phyloP scores from a whole-genome alignment of 768 basidiomycete genomes.

The Leccinum subgranulosum region DNA sequence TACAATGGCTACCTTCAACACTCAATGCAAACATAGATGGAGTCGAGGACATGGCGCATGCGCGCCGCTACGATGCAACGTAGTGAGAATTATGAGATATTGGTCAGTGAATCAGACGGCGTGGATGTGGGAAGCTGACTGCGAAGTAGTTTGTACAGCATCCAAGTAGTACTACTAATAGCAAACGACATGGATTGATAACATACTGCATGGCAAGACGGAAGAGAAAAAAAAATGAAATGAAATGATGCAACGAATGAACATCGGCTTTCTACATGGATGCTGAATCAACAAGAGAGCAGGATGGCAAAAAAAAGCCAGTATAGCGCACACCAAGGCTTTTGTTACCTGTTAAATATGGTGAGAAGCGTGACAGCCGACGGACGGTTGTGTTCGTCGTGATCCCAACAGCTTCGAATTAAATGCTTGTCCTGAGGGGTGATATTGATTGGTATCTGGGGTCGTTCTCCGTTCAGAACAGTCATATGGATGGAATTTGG shows the following conservation, averaged over 20 bases:
- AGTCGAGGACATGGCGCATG: too few relatives aligned
- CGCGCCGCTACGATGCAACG: neutral
- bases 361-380: constrained; percentile 5
- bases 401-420: constrained; percentile 20
- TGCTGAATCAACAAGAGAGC: too few relatives aligned
- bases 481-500: neutral
- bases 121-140: neutral
- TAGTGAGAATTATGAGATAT: neutral
- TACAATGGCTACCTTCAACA: too few relatives aligned
- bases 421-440: neutral
- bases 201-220: too few relatives aligned
- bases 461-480: constrained; percentile 10
- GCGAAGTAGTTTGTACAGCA: neutral
- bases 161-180: neutral
- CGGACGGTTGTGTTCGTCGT: constrained; percentile 16
- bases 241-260: too few relatives aligned
- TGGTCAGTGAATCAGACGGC: too few relatives aligned
- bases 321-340: neutral
- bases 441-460: constrained; percentile 11
- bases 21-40: too few relatives aligned
- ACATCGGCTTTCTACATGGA: too few relatives aligned
- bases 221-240: too few relatives aligned
- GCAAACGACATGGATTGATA: too few relatives aligned
- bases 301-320: too few relatives aligned
- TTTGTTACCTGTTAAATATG: neutral